Percentiles rank a stretch among this genome's conserved stretches.
Conservation (phyloP, 352 stramenopile genomes). For the Pythium chondricola region DNA sequence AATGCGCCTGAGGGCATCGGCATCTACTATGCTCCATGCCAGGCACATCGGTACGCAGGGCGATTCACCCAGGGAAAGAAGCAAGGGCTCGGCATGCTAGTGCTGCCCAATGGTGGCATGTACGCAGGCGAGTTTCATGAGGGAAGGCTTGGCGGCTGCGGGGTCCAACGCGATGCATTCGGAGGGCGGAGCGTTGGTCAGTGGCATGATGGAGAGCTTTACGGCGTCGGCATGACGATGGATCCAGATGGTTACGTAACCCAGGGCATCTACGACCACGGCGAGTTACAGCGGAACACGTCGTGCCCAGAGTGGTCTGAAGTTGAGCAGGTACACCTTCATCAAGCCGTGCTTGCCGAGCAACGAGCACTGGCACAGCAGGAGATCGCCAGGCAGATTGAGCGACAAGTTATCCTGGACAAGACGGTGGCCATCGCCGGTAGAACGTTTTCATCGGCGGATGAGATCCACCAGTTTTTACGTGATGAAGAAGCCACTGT, state of each 20-base stretch:
- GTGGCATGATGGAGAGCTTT: slow-evolving; percentile 29
- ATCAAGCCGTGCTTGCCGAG: slow-evolving; percentile 34
- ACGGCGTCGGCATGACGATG: slow-evolving; percentile 34
- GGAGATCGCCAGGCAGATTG: slow-evolving; percentile 26
- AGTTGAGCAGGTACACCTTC: slow-evolving; percentile 18
- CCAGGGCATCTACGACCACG: slow-evolving; percentile 18
- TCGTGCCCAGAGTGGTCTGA: no score
- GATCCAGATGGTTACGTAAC: slow-evolving; percentile 23
- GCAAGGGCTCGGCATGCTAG: slow-evolving; percentile 34
- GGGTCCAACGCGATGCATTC: slow-evolving; percentile 35
- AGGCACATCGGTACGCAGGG: slow-evolving; percentile 29
- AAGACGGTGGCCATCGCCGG: slow-evolving; percentile 26
- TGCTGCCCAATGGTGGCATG: slow-evolving; percentile 27
- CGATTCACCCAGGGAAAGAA: slow-evolving; percentile 25
- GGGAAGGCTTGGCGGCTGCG: slow-evolving; percentile 26
- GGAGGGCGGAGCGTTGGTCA: slow-evolving; percentile 37
- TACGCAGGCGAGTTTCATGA: slow-evolving; percentile 34
- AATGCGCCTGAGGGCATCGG: no score
- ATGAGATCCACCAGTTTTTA: slow-evolving; percentile 28
- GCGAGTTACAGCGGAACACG: slow-evolving; percentile 4
- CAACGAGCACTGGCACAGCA: slow-evolving; percentile 27
- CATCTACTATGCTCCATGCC: slow-evolving; percentile 28
- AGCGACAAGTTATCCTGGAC: slow-evolving; percentile 27
- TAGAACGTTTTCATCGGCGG: slow-evolving; percentile 14
- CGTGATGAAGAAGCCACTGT: slow-evolving; percentile 25